Evolutionary conservation across 257 asterid genomes (phyloP).

Genomic region (Solanum sejunctum): DNA sequence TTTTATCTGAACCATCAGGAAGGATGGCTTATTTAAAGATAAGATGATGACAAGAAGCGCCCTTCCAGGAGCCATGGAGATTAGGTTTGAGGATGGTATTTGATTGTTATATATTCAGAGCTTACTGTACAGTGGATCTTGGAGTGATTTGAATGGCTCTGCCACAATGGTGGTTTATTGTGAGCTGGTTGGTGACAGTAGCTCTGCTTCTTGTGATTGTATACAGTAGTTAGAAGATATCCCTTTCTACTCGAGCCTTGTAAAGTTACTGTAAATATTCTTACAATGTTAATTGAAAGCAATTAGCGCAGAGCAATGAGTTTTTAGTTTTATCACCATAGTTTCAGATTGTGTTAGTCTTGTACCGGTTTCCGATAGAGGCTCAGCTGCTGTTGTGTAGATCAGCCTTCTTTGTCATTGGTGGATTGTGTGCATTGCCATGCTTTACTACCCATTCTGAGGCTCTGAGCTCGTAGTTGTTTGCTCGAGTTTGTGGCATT

Average conservation of each 20-base stretch:
- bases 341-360: background rate
- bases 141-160: background rate
- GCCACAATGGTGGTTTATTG: background rate
- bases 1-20: background rate
- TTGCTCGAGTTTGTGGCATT: background rate
- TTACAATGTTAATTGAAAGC: background rate
- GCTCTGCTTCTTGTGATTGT: slow-evolving; percentile 8
- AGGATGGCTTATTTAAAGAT: background rate
- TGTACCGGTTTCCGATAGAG: background rate
- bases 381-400: background rate
- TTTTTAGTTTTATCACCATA: background rate
- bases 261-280: slow-evolving; percentile 9
- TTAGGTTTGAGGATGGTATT: background rate
- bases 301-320: slow-evolving; percentile 4
- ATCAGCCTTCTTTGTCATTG: background rate
- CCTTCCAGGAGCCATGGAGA: background rate
- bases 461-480: background rate
- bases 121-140: slow-evolving; percentile 1
- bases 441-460: background rate
- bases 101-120: slow-evolving; percentile 6
- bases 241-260: background rate
- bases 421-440: background rate
- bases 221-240: slow-evolving; percentile 3
- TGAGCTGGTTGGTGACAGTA: background rate
- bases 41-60: background rate